Conservation (phyloP, 1,284 basidiomycete genomes). For the Moesziomyces aphidis region DNA sequence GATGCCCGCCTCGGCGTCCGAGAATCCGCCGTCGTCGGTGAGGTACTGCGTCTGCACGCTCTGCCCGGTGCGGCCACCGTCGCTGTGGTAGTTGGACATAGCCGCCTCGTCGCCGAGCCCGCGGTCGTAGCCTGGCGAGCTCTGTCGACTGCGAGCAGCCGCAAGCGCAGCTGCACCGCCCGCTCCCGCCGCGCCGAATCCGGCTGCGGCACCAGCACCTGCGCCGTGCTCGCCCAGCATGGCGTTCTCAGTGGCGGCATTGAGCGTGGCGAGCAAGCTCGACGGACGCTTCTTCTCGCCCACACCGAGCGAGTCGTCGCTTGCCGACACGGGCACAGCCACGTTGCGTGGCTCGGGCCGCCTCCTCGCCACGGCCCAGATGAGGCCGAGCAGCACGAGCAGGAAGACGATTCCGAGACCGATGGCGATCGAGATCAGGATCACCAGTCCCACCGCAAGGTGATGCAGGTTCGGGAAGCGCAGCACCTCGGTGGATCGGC, state of each 20-base stretch:
- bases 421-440: constrained; percentile 96
- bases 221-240: constrained; percentile 84
- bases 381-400: constrained; percentile 84
- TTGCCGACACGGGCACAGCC: constrained; percentile 46
- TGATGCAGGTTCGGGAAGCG: constrained; percentile 60
- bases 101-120: constrained; percentile 63
- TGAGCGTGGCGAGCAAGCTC: constrained; percentile 62
- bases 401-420: constrained; percentile 94
- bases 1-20: constrained; percentile 29
- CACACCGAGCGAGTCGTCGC: constrained; percentile 52
- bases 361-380: constrained; percentile 87
- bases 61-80: constrained; percentile 42
- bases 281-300: constrained; percentile 59
- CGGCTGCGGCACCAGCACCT: constrained; percentile 17
- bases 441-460: constrained; percentile 88
- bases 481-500: constrained; percentile 73
- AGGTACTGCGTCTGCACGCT: constrained; percentile 51
- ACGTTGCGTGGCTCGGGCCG: constrained; percentile 41
- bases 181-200: constrained; percentile 24
- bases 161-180: constrained; percentile 45
- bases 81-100: constrained; percentile 66
- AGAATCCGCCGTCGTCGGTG: constrained; percentile 64
- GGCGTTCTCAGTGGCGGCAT: constrained; percentile 78
- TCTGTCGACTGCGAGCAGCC: constrained; percentile 70
- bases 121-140: constrained; percentile 39